These are phyloP conservation scores for Verruconis gallopava DNA, from an alignment of 2,329 filamentous ascomycete genomes.

Conservation along the genomic window DNA sequence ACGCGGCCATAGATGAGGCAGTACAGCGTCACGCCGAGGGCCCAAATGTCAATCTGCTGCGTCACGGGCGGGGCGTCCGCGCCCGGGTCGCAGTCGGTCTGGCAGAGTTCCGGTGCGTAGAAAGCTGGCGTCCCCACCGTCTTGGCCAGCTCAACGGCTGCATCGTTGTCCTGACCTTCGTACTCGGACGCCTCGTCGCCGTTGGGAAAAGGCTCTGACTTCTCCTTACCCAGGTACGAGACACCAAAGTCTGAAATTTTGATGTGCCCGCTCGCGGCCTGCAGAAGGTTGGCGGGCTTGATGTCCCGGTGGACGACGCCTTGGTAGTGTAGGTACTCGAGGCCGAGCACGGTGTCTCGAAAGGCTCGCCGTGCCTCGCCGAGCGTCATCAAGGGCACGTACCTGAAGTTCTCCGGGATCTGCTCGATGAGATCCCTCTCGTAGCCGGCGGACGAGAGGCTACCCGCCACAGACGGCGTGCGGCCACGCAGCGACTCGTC, in stretches of 20 bases:
- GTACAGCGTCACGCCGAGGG: conserved; percentile 87
- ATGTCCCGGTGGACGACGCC: conserved; percentile 40
- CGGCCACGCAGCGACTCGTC: conserved; percentile 49
- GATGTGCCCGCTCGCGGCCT: conserved; percentile 71
- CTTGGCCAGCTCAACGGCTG: conserved; percentile 92
- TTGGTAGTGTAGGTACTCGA: conserved; percentile 66
- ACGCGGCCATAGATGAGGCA: conserved; percentile 89
- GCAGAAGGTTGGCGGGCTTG: conserved; percentile 67
- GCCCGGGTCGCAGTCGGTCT: conserved; percentile 58
- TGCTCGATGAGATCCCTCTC: conserved; percentile 53
- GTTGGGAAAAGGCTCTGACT: conserved; percentile 58
- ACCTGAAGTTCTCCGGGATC: conserved; percentile 77
- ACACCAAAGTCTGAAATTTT: conserved; percentile 99
- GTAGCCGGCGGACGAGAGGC: conserved; percentile 44
- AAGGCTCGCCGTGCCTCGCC: conserved; percentile 73
- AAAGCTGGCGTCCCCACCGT: conserved; percentile 96
- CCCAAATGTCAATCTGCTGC: conserved; percentile 94
- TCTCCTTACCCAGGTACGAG: conserved; percentile 85
- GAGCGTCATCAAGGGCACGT: conserved; percentile 85
- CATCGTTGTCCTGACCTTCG: conserved; percentile 76
- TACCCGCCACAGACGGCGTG: conserved; percentile 70
- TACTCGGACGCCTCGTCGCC: conserved; percentile 62
- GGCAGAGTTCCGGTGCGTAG: conserved; percentile 92
- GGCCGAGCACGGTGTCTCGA: conserved; percentile 78
- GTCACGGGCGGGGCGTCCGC: conserved; percentile 57